These are phyloP conservation scores for Narthecium ossifragum DNA, from an alignment of 106 monocot genomes.

Conservation along the genomic window DNA sequence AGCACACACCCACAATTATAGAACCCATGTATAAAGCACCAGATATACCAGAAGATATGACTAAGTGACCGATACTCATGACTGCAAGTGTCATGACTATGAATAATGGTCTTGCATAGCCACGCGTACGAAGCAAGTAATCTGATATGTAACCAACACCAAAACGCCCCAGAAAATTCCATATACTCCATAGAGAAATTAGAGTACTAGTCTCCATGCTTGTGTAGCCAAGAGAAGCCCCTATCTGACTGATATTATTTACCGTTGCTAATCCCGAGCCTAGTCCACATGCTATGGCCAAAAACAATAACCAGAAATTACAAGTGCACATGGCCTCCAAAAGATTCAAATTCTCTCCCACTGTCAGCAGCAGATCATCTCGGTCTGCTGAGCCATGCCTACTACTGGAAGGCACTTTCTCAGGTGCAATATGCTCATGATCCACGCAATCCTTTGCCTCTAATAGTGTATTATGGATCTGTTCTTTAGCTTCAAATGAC, in stretches of 20 bases:
- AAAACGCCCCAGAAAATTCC: constrained; percentile 91
- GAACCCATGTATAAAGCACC: constrained; percentile 66
- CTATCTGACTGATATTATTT: constrained; percentile 88
- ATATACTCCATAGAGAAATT: constrained; percentile 93
- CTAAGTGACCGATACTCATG: constrained; percentile 69
- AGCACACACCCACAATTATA: constrained; percentile 71
- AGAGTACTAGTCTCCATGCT: constrained; percentile 37
- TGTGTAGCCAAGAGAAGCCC: constrained; percentile 59
- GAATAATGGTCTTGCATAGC: constrained; percentile 56
- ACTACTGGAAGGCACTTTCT: not conserved
- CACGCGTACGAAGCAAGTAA: constrained; percentile 41
- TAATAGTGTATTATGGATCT: not conserved
- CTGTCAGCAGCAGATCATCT: not conserved
- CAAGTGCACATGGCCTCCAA: constrained; percentile 44
- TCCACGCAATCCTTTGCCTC: not conserved
- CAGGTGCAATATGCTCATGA: not conserved
- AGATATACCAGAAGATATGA: constrained; percentile 57
- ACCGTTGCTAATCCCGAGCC: constrained; percentile 91
- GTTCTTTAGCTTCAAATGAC: not conserved
- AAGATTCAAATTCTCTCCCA: constrained; percentile 40
- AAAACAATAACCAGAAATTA: constrained; percentile 83
- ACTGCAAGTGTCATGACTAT: constrained; percentile 53
- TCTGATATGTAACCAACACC: constrained; percentile 70
- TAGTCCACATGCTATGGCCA: constrained; percentile 86
- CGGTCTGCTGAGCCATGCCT: not conserved